Evolutionary conservation across 2,329 filamentous ascomycete genomes (phyloP).

Genomic region (Fusarium phyllophilum): DNA sequence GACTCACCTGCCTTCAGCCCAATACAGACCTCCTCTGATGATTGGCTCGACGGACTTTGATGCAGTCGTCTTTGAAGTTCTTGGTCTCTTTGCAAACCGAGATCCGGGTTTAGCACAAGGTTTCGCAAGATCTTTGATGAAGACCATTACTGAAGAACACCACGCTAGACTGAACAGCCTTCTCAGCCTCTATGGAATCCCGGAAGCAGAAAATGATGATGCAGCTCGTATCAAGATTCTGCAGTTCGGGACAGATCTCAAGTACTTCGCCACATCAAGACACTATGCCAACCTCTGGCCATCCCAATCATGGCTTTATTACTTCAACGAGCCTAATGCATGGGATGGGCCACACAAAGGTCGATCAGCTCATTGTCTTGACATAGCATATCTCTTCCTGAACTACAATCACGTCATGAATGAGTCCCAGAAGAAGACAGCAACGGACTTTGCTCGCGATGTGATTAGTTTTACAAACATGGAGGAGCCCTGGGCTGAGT

Average conservation of each 20-base stretch:
- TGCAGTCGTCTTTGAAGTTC: background rate
- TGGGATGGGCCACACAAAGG: background rate
- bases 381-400: background rate
- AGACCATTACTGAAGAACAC: background rate
- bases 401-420: background rate
- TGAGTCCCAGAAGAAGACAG: background rate
- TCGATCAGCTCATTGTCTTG: background rate
- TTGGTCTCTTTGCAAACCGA: background rate
- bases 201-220: accelerated
- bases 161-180: accelerated
- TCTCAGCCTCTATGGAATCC: background rate
- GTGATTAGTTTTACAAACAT: background rate
- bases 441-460: background rate
- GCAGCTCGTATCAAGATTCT: background rate
- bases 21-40: background rate
- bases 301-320: background rate
- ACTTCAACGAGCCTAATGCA: background rate
- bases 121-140: accelerated
- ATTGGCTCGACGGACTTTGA: background rate
- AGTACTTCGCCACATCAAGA: background rate
- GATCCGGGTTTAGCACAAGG: background rate
- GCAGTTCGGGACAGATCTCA: background rate
- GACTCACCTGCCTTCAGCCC: accelerated
- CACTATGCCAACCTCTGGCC: background rate
- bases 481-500: background rate